A percentile compares a stretch with the other conserved stretches of the same genome.
Evolutionary conservation across 1,139 yeast genomes (phyloP).

Genomic region (Candida dubliniensis): DNA sequence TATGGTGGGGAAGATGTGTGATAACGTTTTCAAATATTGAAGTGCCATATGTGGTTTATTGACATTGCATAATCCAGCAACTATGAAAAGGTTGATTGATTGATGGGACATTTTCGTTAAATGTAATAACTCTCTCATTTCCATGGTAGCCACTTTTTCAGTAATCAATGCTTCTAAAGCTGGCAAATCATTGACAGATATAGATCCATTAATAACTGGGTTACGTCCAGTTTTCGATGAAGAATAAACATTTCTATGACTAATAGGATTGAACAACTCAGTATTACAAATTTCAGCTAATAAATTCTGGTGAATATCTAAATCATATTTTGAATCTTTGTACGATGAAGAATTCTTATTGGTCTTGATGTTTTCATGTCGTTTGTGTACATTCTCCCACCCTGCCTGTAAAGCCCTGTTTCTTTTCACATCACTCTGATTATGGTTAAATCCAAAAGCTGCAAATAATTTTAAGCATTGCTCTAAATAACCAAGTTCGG

Average conservation of each 20-base stretch:
- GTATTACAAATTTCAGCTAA: constrained; percentile 13
- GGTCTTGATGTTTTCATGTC: constrained; percentile 25
- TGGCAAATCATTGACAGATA: constrained; percentile 34
- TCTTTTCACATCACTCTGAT: constrained; percentile 8
- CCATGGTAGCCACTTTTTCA: constrained; percentile 2
- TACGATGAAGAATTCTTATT: constrained; percentile 10
- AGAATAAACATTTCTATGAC: constrained; percentile 28
- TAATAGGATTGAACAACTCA: constrained; percentile 27
- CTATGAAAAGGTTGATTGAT: constrained; percentile 26
- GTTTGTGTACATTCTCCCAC: constrained; percentile 22
- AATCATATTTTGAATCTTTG: constrained; percentile 5
- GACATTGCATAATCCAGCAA: constrained; percentile 29
- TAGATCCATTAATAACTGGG: constrained; percentile 27
- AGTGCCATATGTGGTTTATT: constrained; percentile 28
- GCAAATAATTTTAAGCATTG: constrained; percentile 28
- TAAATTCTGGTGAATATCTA: constrained; percentile 22
- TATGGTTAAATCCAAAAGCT: constrained; percentile 17
- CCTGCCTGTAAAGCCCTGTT: background rate
- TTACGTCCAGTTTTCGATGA: constrained; percentile 19
- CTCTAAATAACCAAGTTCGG: constrained; percentile 23
- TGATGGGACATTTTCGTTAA: constrained; percentile 22
- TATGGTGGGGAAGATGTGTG: constrained; percentile 16
- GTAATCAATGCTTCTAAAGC: constrained; percentile 24
- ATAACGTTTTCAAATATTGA: constrained; percentile 22
- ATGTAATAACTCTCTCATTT: constrained; percentile 4